phyloP scores from a whole-genome alignment of 306 rosid species.

The Dalbergia oliveri region DNA sequence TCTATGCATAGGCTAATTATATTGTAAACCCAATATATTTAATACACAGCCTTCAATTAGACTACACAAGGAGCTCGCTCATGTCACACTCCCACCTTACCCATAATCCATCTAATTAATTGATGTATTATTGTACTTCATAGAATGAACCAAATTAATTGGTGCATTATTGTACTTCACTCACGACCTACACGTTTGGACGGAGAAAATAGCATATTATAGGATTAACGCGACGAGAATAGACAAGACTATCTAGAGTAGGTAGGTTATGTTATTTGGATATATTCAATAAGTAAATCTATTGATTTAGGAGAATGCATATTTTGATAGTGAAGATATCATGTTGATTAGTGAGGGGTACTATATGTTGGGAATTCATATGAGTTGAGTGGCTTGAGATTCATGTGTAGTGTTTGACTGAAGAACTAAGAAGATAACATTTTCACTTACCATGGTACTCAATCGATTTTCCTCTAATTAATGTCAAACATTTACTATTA shows the following conservation, averaged over 20 bases:
- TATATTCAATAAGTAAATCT: no score
- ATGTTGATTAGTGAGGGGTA: no score
- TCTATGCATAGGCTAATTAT: no score
- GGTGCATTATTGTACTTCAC: conserved; percentile 37
- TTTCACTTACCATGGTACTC: no score
- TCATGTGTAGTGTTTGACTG: no score
- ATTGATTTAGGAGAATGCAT: no score
- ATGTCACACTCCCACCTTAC: neutral
- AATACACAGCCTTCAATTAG: conserved; percentile 5
- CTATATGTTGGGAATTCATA: no score
- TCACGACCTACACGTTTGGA: conserved; percentile 27
- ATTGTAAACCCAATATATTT: neutral
- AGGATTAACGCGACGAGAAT: neutral
- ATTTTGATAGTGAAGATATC: no score
- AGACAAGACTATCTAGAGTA: conserved; percentile 16
- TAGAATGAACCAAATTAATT: conserved; percentile 26
- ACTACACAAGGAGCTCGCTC: neutral
- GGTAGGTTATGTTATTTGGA: neutral
- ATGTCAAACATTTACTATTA: no score
- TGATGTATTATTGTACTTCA: conserved; percentile 38
- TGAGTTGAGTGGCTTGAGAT: no score
- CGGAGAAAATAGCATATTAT: neutral
- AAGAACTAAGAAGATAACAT: no score
- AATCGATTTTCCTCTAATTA: no score
- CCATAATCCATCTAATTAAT: conserved; percentile 18